Conservation (phyloP, 1,284 basidiomycete species). For the Clitocybe nebularis region DNA sequence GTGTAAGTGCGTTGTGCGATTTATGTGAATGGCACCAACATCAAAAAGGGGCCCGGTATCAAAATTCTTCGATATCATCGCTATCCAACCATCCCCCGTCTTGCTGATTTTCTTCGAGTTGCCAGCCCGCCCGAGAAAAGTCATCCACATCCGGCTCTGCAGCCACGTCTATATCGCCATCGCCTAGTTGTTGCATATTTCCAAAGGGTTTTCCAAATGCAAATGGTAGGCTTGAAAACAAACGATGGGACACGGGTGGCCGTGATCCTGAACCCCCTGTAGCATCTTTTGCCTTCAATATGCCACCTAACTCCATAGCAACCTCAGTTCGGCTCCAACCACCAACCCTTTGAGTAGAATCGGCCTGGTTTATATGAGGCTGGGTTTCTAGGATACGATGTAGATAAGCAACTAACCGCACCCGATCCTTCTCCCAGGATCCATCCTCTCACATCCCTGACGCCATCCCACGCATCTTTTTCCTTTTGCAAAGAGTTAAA, state of each 20-base stretch:
- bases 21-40: too few relatives aligned
- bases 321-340: constrained; percentile 53
- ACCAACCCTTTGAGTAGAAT: neutral
- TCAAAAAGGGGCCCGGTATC: neutral
- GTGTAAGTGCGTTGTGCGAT: too few relatives aligned
- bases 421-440: constrained; percentile 31
- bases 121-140: neutral
- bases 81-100: constrained; percentile 17
- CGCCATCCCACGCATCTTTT: constrained; percentile 53
- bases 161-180: constrained; percentile 27
- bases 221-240: constrained; percentile 57
- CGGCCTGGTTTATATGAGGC: neutral
- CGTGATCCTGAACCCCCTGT: constrained; percentile 3
- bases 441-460: constrained; percentile 58
- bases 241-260: constrained; percentile 42
- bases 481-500: constrained; percentile 56
- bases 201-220: constrained; percentile 22
- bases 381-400: constrained; percentile 10
- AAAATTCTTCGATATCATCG: constrained; percentile 21
- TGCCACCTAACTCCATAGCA: constrained; percentile 56
- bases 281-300: constrained; percentile 46
- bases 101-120: constrained; percentile 2
- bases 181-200: constrained; percentile 34
- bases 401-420: constrained; percentile 15
- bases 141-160: constrained; percentile 21